Evolutionary conservation across 1,139 yeast species (phyloP), one percentile per base, ranked within the genome.

Genomic region (Blastobotrys indianensis): DNA sequence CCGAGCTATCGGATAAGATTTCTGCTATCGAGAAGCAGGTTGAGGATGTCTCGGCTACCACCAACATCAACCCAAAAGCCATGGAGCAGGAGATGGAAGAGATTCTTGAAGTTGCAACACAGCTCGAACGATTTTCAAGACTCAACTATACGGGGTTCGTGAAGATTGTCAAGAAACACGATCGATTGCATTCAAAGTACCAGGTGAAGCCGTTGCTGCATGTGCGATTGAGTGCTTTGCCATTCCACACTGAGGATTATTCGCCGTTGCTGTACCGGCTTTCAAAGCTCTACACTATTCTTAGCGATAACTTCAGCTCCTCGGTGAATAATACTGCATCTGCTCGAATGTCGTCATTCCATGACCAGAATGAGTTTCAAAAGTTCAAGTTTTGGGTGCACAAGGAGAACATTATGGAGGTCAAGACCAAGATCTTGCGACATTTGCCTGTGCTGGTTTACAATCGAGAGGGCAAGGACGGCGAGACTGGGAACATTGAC

Each of bases 371-470:
- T 34, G 82, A 81, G 42, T 85, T 73, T 65, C 86, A 85, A 58
- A 81, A 87, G 23, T 82, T 83, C 67, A 87, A 87, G 68, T 90
- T 90, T 66, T 92, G 98, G 98, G 76, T 92, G 42, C 97, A 92
- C 63, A 92, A 92, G 12, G 98, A 92, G 60, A 88, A 92, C 64
- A 72, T 90, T 63, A 90, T 90, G 96, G 97, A 92, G 67, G 95
- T 88, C 48, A 92, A 92, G 69, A 87, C 97, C 20, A 81, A 88
- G 53, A 86, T 92, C 54, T 76, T 92, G 61, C 83, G 97, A 64
- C 95, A 88, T 60, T 76, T 92, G 56, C 98, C 98, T 0, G 94
- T 90, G 3, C 74, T 92, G 52, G 85, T 92, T 41, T 92, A 87
- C 51, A 70, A 71, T 49, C 64, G 64, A 44, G 68, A 67, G 37